phyloP scores from a whole-genome alignment of 257 asterid species.

The Cordia subcordata region DNA sequence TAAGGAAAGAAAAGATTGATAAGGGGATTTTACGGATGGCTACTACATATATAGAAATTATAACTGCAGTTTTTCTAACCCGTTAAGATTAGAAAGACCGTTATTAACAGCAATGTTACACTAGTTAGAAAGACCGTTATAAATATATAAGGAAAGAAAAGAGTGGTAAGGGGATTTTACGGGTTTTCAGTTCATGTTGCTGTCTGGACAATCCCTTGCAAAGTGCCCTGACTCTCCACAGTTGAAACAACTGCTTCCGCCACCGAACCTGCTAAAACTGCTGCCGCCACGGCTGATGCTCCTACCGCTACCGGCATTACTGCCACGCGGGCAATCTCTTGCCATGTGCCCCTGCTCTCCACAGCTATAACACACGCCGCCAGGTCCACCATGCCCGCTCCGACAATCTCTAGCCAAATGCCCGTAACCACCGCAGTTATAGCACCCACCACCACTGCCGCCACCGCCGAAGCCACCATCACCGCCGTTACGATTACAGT shows the following conservation, averaged over 20 bases:
- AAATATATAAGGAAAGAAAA: too few species aligned
- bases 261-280: conserved; percentile 38
- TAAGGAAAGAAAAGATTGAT: too few species aligned
- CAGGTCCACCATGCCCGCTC: conserved; percentile 28
- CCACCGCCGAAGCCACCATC: conserved; percentile 21
- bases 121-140: too few species aligned
- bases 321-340: conserved; percentile 51
- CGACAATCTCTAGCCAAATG: conserved; percentile 59
- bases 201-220: conserved; percentile 62
- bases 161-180: too few species aligned
- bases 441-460: conserved; percentile 46
- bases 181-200: conserved; percentile 3
- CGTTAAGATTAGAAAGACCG: too few species aligned
- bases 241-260: conserved; percentile 42
- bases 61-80: too few species aligned
- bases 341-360: conserved; percentile 70
- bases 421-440: conserved; percentile 55
- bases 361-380: conserved; percentile 47
- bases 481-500: conserved; percentile 17
- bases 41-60: too few species aligned
- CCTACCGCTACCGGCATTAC: conserved; percentile 25
- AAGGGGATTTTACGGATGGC: too few species aligned
- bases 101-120: too few species aligned
- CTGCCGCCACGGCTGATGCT: conserved; percentile 33
- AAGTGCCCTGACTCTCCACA: conserved; percentile 77